Conservation (phyloP, 1,284 basidiomycete genomes). For the Somion occarium region DNA sequence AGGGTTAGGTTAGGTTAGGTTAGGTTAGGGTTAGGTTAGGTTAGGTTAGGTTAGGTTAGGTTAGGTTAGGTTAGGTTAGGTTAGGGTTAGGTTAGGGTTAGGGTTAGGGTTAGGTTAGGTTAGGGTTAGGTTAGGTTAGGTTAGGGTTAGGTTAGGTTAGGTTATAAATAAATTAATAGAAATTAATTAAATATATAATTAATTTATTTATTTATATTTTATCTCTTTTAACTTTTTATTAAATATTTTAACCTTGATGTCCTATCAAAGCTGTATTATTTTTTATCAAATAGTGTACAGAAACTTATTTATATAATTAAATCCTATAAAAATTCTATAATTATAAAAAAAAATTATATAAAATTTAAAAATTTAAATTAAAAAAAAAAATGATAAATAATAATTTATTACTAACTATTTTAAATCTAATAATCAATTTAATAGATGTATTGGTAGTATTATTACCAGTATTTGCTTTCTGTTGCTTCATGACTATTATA, state of each 20-base stretch:
- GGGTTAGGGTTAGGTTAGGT: too few relatives aligned
- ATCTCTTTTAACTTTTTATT: not conserved
- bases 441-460: not conserved
- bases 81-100: too few relatives aligned
- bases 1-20: too few relatives aligned
- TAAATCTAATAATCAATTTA: conserved; percentile 8
- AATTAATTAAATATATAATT: not conserved
- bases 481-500: too few relatives aligned
- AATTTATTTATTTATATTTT: not conserved
- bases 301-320: not conserved
- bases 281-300: conserved; percentile 1
- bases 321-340: conserved; percentile 1
- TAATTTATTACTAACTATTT: conserved; percentile 4
- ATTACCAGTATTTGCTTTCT: not conserved
- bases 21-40: too few relatives aligned
- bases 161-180: not conserved
- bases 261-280: conserved; percentile 3
- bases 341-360: not conserved
- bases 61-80: too few relatives aligned
- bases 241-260: conserved; percentile 1
- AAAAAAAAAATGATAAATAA: conserved; percentile 1
- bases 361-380: not conserved
- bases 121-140: too few relatives aligned
- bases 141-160: too few relatives aligned
- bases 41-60: too few relatives aligned